Percentiles rank a stretch among this genome's conserved stretches.
These are phyloP conservation scores for Citrus maxima DNA, from an alignment of 345 rosid genomes.

Conservation along the genomic window DNA sequence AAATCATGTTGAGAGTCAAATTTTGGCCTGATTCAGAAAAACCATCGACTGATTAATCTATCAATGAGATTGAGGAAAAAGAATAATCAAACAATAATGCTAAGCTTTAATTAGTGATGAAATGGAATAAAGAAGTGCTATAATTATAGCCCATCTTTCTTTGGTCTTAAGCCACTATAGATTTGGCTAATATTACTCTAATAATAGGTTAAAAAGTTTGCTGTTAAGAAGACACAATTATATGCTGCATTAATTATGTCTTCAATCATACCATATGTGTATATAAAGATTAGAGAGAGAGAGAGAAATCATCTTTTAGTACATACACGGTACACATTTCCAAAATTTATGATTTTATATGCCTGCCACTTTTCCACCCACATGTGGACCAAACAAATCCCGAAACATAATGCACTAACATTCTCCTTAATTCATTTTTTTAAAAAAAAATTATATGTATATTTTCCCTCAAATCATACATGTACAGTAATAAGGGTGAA, in stretches of 20 bases:
- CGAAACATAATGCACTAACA: background rate
- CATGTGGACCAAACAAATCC: background rate
- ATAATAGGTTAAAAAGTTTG: background rate
- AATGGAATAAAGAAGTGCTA: no score
- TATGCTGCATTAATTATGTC: background rate
- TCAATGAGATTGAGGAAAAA: no score
- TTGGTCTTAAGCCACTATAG: background rate
- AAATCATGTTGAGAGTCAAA: background rate
- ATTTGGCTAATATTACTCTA: background rate
- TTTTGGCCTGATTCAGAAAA: no score
- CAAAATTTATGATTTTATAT: background rate
- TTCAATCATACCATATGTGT: background rate
- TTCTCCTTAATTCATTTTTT: background rate
- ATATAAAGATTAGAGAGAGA: no score
- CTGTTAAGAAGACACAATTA: background rate
- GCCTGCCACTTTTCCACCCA: background rate
- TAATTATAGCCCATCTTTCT: no score
- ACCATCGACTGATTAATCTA: no score
- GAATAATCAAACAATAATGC: background rate
- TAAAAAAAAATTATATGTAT: fast-evolving
- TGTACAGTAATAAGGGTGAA: no score
- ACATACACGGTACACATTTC: background rate
- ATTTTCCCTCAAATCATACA: no score
- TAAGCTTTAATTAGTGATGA: background rate
- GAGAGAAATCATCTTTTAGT: background rate